Percentiles rank a stretch among this genome's conserved stretches.
phyloP scores from a whole-genome alignment of 192 early-diverging fungal genomes.

The Piromyces finnis region DNA sequence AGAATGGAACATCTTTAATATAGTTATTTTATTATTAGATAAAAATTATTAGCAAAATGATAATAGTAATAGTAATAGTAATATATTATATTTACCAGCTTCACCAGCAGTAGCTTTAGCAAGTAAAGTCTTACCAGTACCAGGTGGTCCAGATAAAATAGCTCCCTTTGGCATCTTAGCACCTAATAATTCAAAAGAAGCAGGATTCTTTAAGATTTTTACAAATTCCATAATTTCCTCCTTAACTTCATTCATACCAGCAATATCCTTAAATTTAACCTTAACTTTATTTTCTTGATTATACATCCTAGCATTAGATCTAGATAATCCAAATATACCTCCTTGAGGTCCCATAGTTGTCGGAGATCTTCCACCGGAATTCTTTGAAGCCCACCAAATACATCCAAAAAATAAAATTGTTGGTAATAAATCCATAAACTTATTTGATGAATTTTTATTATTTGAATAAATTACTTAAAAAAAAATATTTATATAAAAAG shows the following conservation, averaged over 20 bases:
- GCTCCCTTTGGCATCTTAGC: constrained; percentile 99
- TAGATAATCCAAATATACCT: constrained; percentile 92
- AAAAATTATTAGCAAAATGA: no score
- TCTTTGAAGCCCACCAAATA: constrained; percentile 68
- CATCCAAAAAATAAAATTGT: constrained; percentile 79
- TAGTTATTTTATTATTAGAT: no score
- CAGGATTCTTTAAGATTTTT: constrained; percentile 73
- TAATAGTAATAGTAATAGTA: no score
- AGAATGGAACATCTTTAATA: constrained; percentile 55
- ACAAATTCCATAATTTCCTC: constrained; percentile 99
- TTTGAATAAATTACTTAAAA: constrained; percentile 58
- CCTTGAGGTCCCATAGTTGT: constrained; percentile 37
- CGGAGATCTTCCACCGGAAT: constrained; percentile 40
- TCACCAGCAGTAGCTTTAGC: constrained; percentile 99
- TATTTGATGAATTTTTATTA: constrained; percentile 50
- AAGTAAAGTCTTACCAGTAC: constrained; percentile 95
- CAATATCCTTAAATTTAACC: constrained; percentile 98
- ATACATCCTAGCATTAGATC: constrained; percentile 86
- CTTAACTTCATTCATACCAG: constrained; percentile 98
- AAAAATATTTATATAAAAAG: no score
- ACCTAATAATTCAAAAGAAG: constrained; percentile 73
- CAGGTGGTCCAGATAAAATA: constrained; percentile 74
- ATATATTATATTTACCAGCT: constrained; percentile 32
- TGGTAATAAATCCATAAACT: constrained; percentile 80
- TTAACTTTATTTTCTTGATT: constrained; percentile 92